Evolutionary conservation across 2,329 filamentous ascomycete species (phyloP).

Genomic region (Hypoxylon sp.): DNA sequence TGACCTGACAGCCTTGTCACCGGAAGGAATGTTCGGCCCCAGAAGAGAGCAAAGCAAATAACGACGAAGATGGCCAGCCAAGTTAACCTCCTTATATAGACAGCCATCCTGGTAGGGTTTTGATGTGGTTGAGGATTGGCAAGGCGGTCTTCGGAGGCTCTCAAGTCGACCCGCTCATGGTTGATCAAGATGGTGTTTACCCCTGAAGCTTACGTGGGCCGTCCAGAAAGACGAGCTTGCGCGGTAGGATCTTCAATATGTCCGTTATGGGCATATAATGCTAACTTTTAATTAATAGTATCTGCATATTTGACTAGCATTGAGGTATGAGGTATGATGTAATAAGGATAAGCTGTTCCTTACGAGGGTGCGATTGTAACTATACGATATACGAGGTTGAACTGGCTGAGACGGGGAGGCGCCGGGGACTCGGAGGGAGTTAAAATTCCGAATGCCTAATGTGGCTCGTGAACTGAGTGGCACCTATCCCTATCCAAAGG

Average conservation of each 20-base stretch:
- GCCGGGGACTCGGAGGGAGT: conserved; percentile 28
- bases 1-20: conserved; percentile 29
- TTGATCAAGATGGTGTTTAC: conserved; percentile 5
- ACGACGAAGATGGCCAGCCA: conserved; percentile 39
- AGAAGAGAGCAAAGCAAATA: conserved; percentile 40
- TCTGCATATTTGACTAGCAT: conserved; percentile 5
- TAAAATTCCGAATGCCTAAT: conserved; percentile 30
- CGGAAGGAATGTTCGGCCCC: conserved; percentile 32
- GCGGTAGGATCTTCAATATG: not conserved
- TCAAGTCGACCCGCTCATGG: conserved; percentile 21
- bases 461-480: conserved; percentile 22
- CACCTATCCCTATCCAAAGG: conserved; percentile 13
- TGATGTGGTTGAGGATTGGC: conserved; percentile 7
- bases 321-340: conserved; percentile 16
- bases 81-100: conserved; percentile 28
- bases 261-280: not conserved
- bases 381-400: not conserved
- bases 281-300: not conserved
- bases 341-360: conserved; percentile 15
- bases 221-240: not conserved
- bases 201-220: conserved; percentile 33
- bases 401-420: not conserved
- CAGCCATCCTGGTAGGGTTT: conserved; percentile 23
- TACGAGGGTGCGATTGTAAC: conserved; percentile 7
- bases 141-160: conserved; percentile 15